These are phyloP conservation scores for Chrysochromulina parva DNA, from an alignment of 78 protist genomes.

Conservation along the genomic window DNA sequence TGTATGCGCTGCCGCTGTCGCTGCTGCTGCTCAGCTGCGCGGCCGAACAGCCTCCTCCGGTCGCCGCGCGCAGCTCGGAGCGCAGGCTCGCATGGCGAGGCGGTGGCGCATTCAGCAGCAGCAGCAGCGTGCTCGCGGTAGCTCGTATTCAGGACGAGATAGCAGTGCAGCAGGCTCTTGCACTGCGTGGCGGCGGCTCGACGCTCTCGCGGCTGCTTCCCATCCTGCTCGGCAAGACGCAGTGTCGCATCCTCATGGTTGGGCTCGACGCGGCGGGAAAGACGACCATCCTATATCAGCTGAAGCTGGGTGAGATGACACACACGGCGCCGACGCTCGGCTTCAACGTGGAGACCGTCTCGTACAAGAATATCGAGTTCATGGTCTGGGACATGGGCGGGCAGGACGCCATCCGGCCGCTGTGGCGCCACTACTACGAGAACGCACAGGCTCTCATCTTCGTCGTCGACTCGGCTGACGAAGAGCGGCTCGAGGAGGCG, in stretches of 20 bases:
- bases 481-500: slow-evolving; percentile 9
- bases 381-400: slow-evolving; percentile 39
- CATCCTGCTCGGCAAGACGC: background rate
- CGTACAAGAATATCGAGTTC: slow-evolving; percentile 40
- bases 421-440: slow-evolving; percentile 1
- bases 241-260: background rate
- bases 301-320: background rate
- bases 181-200: background rate
- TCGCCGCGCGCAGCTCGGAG: too few species aligned
- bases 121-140: too few species aligned
- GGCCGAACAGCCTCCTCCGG: too few species aligned
- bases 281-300: background rate
- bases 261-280: slow-evolving; percentile 5
- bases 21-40: too few species aligned
- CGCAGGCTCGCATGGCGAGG: too few species aligned
- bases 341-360: slow-evolving; percentile 35
- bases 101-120: too few species aligned
- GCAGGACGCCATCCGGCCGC: background rate
- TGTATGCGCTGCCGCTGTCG: too few species aligned
- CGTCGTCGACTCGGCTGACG: slow-evolving; percentile 53
- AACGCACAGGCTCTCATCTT: slow-evolving; percentile 36
- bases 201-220: slow-evolving; percentile 9
- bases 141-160: too few species aligned
- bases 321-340: slow-evolving; percentile 25
- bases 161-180: too few species aligned